These are phyloP conservation scores for Sporothrix schenckii DNA, from an alignment of 2,329 filamentous ascomycete species.

Conservation along the genomic window DNA sequence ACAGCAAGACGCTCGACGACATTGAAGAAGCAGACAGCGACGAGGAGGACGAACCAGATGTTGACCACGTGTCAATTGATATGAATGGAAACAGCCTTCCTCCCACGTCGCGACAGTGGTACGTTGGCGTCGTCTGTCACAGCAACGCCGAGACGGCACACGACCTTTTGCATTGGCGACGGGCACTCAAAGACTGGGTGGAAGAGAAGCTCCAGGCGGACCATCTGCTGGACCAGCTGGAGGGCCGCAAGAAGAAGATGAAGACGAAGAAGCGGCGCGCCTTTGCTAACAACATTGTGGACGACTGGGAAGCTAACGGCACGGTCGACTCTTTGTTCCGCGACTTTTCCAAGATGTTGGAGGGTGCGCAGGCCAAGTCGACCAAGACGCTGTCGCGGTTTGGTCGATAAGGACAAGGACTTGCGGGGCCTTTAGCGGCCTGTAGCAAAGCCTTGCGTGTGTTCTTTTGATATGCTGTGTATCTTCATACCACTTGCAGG, in stretches of 20 bases:
- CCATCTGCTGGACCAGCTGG: conserved; percentile 53
- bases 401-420: conserved; percentile 24
- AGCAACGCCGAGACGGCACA: conserved; percentile 69
- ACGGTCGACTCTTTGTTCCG: conserved; percentile 65
- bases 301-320: conserved; percentile 62
- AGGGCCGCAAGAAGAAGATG: conserved; percentile 58
- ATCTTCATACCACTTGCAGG: neutral
- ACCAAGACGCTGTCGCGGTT: conserved; percentile 32
- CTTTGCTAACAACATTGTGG: conserved; percentile 65
- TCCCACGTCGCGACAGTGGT: conserved; percentile 47
- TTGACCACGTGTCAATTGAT: conserved; percentile 45
- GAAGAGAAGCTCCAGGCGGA: conserved; percentile 61
- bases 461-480: neutral
- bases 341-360: conserved; percentile 66
- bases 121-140: conserved; percentile 48
- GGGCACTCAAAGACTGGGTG: conserved; percentile 72
- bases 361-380: conserved; percentile 56
- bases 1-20: conserved; percentile 66
- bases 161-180: conserved; percentile 74
- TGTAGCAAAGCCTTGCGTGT: too few relatives aligned
- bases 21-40: conserved; percentile 52
- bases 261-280: conserved; percentile 61
- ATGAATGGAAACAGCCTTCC: conserved; percentile 47
- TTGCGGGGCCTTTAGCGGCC: too few relatives aligned
- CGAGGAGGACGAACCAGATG: conserved; percentile 39